Evolutionary conservation across 192 early-diverging fungal species (phyloP), one percentile per base, ranked within the genome.

Genomic region (Oehlia diaphana): DNA sequence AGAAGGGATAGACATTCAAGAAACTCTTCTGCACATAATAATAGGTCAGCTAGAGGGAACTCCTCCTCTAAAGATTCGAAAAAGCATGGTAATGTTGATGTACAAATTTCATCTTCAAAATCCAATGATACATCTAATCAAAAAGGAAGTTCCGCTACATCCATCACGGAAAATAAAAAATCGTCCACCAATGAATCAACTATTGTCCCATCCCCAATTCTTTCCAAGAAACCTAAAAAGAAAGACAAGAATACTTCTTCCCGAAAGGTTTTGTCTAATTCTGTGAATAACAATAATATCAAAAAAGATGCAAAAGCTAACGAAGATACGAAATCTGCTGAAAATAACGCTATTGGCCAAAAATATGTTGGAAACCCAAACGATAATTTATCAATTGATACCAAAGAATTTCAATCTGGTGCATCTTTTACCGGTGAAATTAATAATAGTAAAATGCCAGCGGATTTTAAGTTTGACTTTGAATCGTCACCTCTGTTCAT

Each of bases 221-320:
- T 77, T 77, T 77, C 75, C 10, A 77, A 77, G 16, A 77, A 77
- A 47, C 39, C 63, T 19, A 77, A 77, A 77, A 77, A 77, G 63
- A 77, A 77, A 65, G 63, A 64, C 42, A 77, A 65, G 63, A 77
- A 77, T 65, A 31, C 35, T 39, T 9, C 19, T 63, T 16, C 35
- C 42, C 53, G 39, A 42, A 9, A 61, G 21, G 23, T 37, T 19
- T 44, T 16, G 19, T 28, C 23, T 26, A 77, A 73, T 50, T 13
- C n/a, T n/a, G n/a, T 10, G 31, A 63, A 44, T 35, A 62, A 75
- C 21, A 21, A 63, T 21, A 21, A 23, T 50, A n/a, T 37, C 9
- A 23, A 9, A 47, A 72, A 72, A 49, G 28, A 50, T 12, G 13
- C 16, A 6, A 26, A 72, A 28, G 7, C 19, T 49, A 50, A 31